A percentile compares a stretch with the other conserved stretches of the same genome.
phyloP scores from a whole-genome alignment of 192 early-diverging fungal species.

The Backusella australiensis region DNA sequence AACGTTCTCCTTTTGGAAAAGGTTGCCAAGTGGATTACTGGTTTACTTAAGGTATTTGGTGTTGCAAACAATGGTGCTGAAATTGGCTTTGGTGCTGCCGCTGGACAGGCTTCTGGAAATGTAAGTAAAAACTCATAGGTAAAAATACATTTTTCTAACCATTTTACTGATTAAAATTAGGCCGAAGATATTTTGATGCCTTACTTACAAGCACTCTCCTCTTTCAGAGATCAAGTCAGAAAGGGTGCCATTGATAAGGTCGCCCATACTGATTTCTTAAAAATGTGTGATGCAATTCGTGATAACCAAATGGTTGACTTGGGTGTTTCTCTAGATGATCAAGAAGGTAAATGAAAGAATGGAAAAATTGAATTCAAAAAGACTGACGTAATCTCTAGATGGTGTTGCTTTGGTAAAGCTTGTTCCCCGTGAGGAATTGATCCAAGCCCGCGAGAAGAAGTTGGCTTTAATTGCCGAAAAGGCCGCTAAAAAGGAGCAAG shows the following conservation, averaged over 20 bases:
- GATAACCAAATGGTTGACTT: conserved; percentile 85
- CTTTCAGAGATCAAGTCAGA: conserved; percentile 88
- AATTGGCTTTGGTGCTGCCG: conserved; percentile 65
- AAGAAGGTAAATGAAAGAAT: conserved; percentile 51
- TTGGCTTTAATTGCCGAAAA: conserved; percentile 59
- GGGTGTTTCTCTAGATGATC: conserved; percentile 92
- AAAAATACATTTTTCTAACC: background rate
- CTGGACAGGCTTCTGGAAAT: conserved; percentile 36
- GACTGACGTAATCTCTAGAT: conserved; percentile 37
- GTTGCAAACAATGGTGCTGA: conserved; percentile 62
- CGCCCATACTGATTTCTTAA: conserved; percentile 55
- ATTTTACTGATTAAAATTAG: conserved; percentile 11
- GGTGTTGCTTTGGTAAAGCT: conserved; percentile 92
- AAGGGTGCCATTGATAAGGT: conserved; percentile 62
- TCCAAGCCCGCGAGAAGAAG: conserved; percentile 67
- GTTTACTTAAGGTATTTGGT: conserved; percentile 84
- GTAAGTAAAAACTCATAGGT: conserved; percentile 21
- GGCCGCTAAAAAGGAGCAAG: conserved; percentile 59
- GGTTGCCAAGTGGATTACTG: conserved; percentile 78
- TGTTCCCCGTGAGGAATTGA: conserved; percentile 70
- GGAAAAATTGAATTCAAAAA: background rate
- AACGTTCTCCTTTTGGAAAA: conserved; percentile 74
- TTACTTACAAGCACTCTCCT: conserved; percentile 74
- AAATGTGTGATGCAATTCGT: conserved; percentile 82
- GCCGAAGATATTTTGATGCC: conserved; percentile 71